These are phyloP conservation scores for Closterium sp. DNA, from an alignment of 139 green algal species.

Conservation along the genomic window DNA sequence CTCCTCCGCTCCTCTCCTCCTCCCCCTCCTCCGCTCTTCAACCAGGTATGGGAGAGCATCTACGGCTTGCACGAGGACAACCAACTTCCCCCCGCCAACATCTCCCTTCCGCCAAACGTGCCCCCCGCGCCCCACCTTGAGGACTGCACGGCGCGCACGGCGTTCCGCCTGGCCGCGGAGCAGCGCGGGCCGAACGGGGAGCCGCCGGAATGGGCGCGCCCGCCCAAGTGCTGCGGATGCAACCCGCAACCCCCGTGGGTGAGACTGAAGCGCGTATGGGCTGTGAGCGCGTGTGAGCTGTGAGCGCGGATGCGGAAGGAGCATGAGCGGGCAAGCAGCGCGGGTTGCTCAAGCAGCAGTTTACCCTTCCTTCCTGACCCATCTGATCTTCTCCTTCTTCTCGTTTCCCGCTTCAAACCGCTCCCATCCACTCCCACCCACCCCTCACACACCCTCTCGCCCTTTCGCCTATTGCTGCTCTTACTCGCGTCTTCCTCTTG, in stretches of 20 bases:
- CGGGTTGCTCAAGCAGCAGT: too few species aligned
- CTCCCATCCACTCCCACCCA: not conserved
- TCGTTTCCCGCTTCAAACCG: not conserved
- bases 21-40: not conserved
- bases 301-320: not conserved
- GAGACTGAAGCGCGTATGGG: not conserved
- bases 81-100: not conserved
- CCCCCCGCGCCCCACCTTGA: constrained; percentile 14
- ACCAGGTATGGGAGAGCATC: not conserved
- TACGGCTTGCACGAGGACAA: not conserved
- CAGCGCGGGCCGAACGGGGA: constrained; percentile 16
- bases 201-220: constrained; percentile 8
- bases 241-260: not conserved
- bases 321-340: not conserved
- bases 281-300: not conserved
- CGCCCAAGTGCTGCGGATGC: not conserved
- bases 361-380: too few species aligned
- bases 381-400: not conserved
- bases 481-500: not conserved
- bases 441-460: not conserved
- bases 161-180: not conserved
- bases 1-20: not conserved
- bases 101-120: not conserved
- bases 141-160: not conserved
- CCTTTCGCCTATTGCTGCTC: not conserved